phyloP scores from a whole-genome alignment of 2,329 filamentous ascomycete genomes.

The Dactylellina drechsleri region DNA sequence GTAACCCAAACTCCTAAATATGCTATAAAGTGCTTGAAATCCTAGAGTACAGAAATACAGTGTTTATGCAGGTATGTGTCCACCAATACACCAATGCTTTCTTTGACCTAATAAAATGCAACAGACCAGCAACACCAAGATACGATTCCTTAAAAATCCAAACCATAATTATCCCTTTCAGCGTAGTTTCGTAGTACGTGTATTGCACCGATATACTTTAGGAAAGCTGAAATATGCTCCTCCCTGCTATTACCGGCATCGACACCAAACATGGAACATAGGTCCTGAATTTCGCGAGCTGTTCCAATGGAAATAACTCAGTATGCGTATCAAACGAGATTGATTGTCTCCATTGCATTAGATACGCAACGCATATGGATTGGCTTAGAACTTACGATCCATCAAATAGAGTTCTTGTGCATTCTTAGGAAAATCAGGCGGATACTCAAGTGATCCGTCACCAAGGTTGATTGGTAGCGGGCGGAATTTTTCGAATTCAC shows the following conservation, averaged over 20 bases:
- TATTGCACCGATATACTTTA: conserved; percentile 42
- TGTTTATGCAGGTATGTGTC: too few species aligned
- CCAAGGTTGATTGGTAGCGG: conserved; percentile 34
- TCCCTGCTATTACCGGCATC: conserved; percentile 37
- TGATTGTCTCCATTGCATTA: neutral
- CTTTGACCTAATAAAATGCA: neutral
- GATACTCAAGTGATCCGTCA: conserved; percentile 31
- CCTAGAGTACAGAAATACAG: neutral
- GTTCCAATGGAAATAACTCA: too few species aligned
- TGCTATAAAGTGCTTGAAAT: too few species aligned
- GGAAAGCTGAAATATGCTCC: conserved; percentile 40
- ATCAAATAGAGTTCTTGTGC: conserved; percentile 45
- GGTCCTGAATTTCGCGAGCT: conserved; percentile 51
- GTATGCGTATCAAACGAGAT: neutral
- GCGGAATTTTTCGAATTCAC: conserved; percentile 44
- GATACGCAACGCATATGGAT: neutral
- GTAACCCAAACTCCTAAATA: too few species aligned
- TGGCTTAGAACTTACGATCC: conserved; percentile 32
- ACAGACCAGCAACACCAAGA: neutral
- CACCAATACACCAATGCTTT: too few species aligned
- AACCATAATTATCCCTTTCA: conserved; percentile 46
- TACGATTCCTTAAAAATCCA: conserved; percentile 21
- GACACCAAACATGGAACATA: conserved; percentile 49
- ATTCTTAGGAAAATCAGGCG: conserved; percentile 45
- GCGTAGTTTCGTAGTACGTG: conserved; percentile 30